phyloP scores from a whole-genome alignment of 2,329 filamentous ascomycete genomes.

The Fusarium pseudonygamai region DNA sequence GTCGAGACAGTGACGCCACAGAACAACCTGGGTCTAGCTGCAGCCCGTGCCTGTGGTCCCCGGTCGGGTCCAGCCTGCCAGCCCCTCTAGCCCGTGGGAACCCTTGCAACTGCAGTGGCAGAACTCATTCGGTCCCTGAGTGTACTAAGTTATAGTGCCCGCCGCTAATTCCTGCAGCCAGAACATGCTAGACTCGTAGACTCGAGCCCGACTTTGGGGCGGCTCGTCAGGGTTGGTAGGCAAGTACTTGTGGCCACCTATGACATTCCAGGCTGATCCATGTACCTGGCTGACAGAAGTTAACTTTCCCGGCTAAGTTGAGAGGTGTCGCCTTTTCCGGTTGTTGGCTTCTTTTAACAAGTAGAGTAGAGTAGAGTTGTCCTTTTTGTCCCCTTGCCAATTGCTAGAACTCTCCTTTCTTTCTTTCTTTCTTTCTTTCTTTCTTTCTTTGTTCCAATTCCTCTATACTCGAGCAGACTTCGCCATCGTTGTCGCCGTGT shows the following conservation, averaged over 20 bases:
- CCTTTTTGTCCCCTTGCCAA: slow-evolving; percentile 22
- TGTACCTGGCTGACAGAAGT: slow-evolving; percentile 34
- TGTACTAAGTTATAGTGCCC: slow-evolving; percentile 33
- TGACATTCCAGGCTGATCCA: not conserved
- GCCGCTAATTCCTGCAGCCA: slow-evolving; percentile 29
- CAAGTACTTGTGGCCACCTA: slow-evolving; percentile 28
- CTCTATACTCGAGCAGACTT: not conserved
- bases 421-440: not conserved
- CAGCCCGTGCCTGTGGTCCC: not conserved
- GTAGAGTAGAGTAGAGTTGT: slow-evolving; percentile 22
- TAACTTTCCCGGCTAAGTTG: slow-evolving; percentile 25
- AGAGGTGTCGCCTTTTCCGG: slow-evolving; percentile 10
- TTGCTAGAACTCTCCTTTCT: not conserved
- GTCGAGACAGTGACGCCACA: slow-evolving; percentile 29
- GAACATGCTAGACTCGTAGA: not conserved
- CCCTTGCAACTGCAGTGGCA: not conserved
- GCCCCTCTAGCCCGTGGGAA: not conserved
- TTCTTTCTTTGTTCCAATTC: not conserved
- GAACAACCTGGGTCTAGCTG: not conserved
- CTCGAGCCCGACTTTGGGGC: not conserved
- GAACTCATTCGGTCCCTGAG: slow-evolving; percentile 7
- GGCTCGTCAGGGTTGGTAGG: slow-evolving; percentile 3
- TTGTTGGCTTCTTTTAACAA: slow-evolving; percentile 34
- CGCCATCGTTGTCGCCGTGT: slow-evolving; percentile 3
- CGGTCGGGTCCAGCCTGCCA: not conserved